Evolutionary conservation across 345 rosid genomes (phyloP), one percentile per base, ranked within the genome.

Genomic region (Stellera chamaejasme): DNA sequence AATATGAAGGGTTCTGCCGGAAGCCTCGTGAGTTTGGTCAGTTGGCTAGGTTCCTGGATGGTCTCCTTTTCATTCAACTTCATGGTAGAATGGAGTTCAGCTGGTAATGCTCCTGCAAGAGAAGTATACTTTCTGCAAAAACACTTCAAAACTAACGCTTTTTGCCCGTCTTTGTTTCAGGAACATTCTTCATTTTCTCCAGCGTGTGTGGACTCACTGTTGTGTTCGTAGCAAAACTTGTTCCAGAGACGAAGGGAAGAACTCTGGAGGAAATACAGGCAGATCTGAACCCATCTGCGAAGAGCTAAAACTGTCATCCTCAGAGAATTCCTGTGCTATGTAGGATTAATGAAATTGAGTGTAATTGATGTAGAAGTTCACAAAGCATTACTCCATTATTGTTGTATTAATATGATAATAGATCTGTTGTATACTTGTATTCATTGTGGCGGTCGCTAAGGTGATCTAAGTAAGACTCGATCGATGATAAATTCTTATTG

Each of bases 31-130:
- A 79, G 87, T 46, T 53, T 90, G 45, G 80, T 83, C 16, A 87
- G 82, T 72, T 87, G 97, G 97, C 67, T 82, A 28, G 80, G 84
- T 27, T 81, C 91, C 58, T 87, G 96, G 97, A 75, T 87, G 23
- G 59, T 85, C 48, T 65, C 97, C 48, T 90, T 63, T 43, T 52
- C 84, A 32, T 84, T 87, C 68, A 90, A 81, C 64, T 85, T 87
- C 75, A 54, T 75, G 27, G 71, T 72, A 77, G 16, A 68, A 3
- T 76, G 82, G 79, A 80, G 72, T 68, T 76, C 81, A 36, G 44
- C 76, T 11, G 84, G 81, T 74, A 64, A 46, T 4, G 11, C 19
- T 28, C 13, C 7, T 16, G 10, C 7, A 1, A 8, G 6, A 51
- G 3, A 4, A 12, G 39, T 10, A 12, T 15, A 7, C 10, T 27